These are phyloP conservation scores for Saturnispora halmiae DNA, from an alignment of 805 yeast species.

Conservation along the genomic window DNA sequence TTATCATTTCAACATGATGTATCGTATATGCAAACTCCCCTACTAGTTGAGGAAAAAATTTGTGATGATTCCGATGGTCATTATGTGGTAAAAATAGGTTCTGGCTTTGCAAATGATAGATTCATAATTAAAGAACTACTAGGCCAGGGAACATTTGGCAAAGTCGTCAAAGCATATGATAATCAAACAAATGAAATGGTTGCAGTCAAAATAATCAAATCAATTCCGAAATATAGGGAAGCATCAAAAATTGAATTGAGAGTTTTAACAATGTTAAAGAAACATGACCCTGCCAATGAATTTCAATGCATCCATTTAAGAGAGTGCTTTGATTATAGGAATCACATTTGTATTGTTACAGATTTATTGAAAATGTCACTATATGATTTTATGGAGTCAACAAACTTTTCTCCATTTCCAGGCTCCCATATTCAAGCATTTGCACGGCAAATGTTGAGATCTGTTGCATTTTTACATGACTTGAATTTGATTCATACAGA, in stretches of 20 bases:
- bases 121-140: slow-evolving; percentile 58
- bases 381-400: slow-evolving; percentile 81
- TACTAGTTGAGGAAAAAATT: slow-evolving; percentile 16
- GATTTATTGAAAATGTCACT: slow-evolving; percentile 77
- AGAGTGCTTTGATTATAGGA: slow-evolving; percentile 86
- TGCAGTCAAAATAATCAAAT: slow-evolving; percentile 87
- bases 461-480: slow-evolving; percentile 85
- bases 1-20: slow-evolving; percentile 19
- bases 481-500: slow-evolving; percentile 90
- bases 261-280: slow-evolving; percentile 63
- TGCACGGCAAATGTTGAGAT: slow-evolving; percentile 72
- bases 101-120: slow-evolving; percentile 59
- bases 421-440: slow-evolving; percentile 88
- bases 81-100: slow-evolving; percentile 51
- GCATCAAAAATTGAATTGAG: slow-evolving; percentile 91
- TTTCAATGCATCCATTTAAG: slow-evolving; percentile 78
- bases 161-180: slow-evolving; percentile 80
- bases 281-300: slow-evolving; percentile 56
- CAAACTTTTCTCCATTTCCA: slow-evolving; percentile 83
- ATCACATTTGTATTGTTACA: slow-evolving; percentile 91
- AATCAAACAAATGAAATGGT: slow-evolving; percentile 47
- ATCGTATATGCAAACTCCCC: slow-evolving; percentile 6
- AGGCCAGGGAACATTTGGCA: slow-evolving; percentile 93
- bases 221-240: slow-evolving; percentile 89
- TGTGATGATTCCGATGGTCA: slow-evolving; percentile 71